Evolutionary conservation across 805 yeast genomes (phyloP).

Genomic region (Candida hungchunana): DNA sequence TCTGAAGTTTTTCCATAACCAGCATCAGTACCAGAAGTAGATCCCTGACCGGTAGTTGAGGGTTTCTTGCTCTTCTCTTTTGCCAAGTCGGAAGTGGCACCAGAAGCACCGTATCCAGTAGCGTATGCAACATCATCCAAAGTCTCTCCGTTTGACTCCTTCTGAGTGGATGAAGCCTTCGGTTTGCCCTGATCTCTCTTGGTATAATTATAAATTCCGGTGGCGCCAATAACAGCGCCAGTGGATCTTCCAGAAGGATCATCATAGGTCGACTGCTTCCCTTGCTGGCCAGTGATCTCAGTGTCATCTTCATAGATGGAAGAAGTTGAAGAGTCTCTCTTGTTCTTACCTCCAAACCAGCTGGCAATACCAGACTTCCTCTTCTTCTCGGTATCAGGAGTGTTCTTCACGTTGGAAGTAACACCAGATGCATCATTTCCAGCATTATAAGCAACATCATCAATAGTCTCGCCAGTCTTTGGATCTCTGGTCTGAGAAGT

Average conservation of each 20-base stretch:
- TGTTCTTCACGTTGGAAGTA: background rate
- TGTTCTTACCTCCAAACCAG: slow-evolving; percentile 6
- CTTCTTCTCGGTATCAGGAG: slow-evolving; percentile 1
- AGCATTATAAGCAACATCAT: slow-evolving; percentile 12
- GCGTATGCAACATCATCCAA: slow-evolving; percentile 14
- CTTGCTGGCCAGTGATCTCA: slow-evolving; percentile 2
- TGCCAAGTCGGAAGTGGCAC: slow-evolving; percentile 3
- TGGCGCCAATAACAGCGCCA: slow-evolving; percentile 1
- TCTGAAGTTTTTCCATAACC: slow-evolving; percentile 1
- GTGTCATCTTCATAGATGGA: slow-evolving; percentile 4
- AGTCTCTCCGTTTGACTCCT: slow-evolving; percentile 2
- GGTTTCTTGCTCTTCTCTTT: background rate
- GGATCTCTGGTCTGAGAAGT: background rate
- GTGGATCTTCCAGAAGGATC: background rate
- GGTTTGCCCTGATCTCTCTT: background rate
- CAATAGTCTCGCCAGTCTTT: slow-evolving; percentile 7
- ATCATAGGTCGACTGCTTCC: slow-evolving; percentile 5
- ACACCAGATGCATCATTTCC: slow-evolving; percentile 8
- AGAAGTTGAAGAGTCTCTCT: slow-evolving; percentile 5
- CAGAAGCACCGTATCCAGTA: slow-evolving; percentile 10
- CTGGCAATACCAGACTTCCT: slow-evolving; percentile 1
- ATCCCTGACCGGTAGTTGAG: slow-evolving; percentile 1
- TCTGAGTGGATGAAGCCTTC: background rate
- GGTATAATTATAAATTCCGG: slow-evolving; percentile 1
- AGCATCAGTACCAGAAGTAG: slow-evolving; percentile 1